Base-by-base conservation (phyloP, 495 filamentous ascomycete genomes). In the Pseudotulostoma volvatum region DNA sequence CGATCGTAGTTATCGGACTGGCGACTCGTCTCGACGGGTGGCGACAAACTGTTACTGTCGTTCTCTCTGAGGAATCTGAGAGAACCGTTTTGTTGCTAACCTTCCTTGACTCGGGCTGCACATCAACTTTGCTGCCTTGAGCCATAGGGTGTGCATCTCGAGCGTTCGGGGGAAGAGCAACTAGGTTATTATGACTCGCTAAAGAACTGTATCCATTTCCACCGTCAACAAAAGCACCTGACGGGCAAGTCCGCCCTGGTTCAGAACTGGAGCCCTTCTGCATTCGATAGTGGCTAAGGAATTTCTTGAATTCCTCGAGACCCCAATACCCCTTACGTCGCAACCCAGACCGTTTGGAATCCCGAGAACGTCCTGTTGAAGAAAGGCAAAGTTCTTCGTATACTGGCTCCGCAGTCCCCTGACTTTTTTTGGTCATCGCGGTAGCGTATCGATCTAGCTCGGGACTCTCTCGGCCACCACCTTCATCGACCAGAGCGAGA, bases 51-150 rank as follows among this genome's bases (percentile, higher is more conserved):
- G 60, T 64, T 11, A 30, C 37, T 5, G 33, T 50, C 1, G 53
- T 61, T 3, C 41, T 34, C 4, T 46, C 44, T 7, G 62, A 63
- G 16, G 54, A 41, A n/a, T 48, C 47, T 18, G 59, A 61, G 13
- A 37, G 33, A 3, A 28, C 11, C 11, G 5, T 5, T 11, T 28
- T 28, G 23, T 28, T 11, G 23, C 5, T 11, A 28, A 28, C 5
- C 5, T 28, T 28, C 11, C 5, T 28, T 28, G 11, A 5, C 23
- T 28, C 23, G 11, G 11, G 23, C 23, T 28, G 23, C 11, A 5
- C 11, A 11, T 11, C 11, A 28, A 11, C 5, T 28, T 11, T 28
- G 23, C 5, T 28, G 23, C 23, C 11, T 28, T 28, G 23, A 5
- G 5, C 5, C 11, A 28, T 28, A 11, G 23, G 5, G 11, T 28